These are phyloP conservation scores for Kazachstania kunashirensis DNA, from an alignment of 805 yeast genomes.

Conservation along the genomic window DNA sequence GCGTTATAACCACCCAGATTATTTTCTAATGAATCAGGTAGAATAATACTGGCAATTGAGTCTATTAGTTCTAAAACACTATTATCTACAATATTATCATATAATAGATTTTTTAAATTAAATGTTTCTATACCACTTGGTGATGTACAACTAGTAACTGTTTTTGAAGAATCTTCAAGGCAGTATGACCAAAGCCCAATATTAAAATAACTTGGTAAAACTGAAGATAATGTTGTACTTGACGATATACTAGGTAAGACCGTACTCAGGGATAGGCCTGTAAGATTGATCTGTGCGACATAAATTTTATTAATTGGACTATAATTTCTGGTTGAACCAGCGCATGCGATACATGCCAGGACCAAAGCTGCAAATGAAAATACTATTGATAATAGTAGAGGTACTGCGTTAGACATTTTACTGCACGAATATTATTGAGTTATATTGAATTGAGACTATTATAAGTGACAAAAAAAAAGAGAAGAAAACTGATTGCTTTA, in stretches of 20 bases:
- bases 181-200: slow-evolving; percentile 63
- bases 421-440: too few species aligned
- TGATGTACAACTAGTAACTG: slow-evolving; percentile 20
- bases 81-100: slow-evolving; percentile 25
- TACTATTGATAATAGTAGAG: slow-evolving; percentile 19
- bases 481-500: too few species aligned
- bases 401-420: slow-evolving; percentile 16
- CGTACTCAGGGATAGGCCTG: slow-evolving; percentile 19
- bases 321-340: slow-evolving; percentile 40
- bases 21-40: slow-evolving; percentile 47
- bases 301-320: slow-evolving; percentile 38
- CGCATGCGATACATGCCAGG: slow-evolving; percentile 40
- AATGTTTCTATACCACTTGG: slow-evolving; percentile 25
- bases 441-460: too few species aligned
- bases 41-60: slow-evolving; percentile 28
- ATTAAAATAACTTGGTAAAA: slow-evolving; percentile 37
- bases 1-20: slow-evolving; percentile 38
- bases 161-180: slow-evolving; percentile 29
- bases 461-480: too few species aligned
- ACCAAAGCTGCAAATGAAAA: slow-evolving; percentile 37
- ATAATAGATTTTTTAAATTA: slow-evolving; percentile 16
- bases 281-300: slow-evolving; percentile 39
- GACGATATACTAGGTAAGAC: slow-evolving; percentile 10
- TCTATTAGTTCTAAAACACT: slow-evolving; percentile 12
- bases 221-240: slow-evolving; percentile 16